Evolutionary conservation across 2,329 filamentous ascomycete species (phyloP).

Genomic region (Sarocladium strictum): DNA sequence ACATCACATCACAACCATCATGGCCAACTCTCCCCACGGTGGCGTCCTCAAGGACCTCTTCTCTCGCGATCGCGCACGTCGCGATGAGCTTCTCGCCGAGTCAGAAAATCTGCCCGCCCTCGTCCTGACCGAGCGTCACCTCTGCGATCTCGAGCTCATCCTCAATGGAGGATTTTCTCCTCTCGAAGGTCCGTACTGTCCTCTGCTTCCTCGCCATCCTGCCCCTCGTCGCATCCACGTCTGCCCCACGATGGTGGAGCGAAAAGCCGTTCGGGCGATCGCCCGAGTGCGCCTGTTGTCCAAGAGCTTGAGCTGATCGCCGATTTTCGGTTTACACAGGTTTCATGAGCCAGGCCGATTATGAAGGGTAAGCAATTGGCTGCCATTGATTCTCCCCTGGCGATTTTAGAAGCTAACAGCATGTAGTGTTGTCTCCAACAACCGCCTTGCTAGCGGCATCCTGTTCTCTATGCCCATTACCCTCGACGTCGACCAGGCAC

Average conservation of each 20-base stretch:
- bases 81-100: constrained; percentile 73
- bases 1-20: constrained; percentile 31
- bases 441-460: constrained; percentile 79
- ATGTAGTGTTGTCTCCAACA: constrained; percentile 77
- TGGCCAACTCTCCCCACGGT: constrained; percentile 74
- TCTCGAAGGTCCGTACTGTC: constrained; percentile 70
- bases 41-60: constrained; percentile 97
- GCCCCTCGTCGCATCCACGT: not conserved
- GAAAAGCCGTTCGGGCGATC: constrained; percentile 11
- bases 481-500: constrained; percentile 72
- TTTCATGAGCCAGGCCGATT: constrained; percentile 97
- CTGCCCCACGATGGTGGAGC: constrained; percentile 13
- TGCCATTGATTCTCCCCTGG: not conserved
- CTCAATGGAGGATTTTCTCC: constrained; percentile 97
- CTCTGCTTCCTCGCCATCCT: not conserved
- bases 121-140: constrained; percentile 82
- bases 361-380: constrained; percentile 63
- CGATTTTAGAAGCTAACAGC: constrained; percentile 21
- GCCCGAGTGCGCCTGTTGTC: constrained; percentile 9
- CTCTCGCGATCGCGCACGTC: constrained; percentile 81
- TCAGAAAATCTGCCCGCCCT: constrained; percentile 83
- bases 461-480: constrained; percentile 98
- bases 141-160: constrained; percentile 96
- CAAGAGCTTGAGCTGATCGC: constrained; percentile 11
- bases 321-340: constrained; percentile 43